A percentile compares a stretch with the other conserved stretches of the same genome.
These are phyloP conservation scores for Pseudoperonospora humuli DNA, from an alignment of 352 stramenopile genomes.

Conservation along the genomic window DNA sequence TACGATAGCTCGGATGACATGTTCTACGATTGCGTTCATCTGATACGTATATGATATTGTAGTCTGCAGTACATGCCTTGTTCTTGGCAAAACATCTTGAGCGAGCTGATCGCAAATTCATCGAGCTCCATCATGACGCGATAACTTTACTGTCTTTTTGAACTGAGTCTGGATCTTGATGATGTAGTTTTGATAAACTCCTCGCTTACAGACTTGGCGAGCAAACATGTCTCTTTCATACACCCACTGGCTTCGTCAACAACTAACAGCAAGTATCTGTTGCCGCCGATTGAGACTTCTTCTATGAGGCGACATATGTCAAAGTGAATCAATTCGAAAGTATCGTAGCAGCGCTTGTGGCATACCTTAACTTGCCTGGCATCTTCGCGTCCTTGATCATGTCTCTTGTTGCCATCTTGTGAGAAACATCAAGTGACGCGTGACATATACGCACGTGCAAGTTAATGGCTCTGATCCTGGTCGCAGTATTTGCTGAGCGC, in stretches of 20 bases:
- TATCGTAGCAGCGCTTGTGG: not conserved
- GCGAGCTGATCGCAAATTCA: not conserved
- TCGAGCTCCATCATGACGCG: not conserved
- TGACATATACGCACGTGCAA: not conserved
- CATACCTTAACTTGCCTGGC: not conserved
- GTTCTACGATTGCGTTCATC: not conserved
- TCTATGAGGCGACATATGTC: not conserved
- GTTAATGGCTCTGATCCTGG: not conserved
- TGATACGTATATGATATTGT: not conserved
- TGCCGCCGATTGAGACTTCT: not conserved
- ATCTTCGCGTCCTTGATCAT: not conserved
- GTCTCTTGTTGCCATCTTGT: not conserved
- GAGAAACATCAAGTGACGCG: not conserved
- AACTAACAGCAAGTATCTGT: not conserved
- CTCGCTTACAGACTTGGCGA: not conserved
- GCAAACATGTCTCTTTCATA: not conserved
- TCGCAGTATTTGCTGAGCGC: not conserved
- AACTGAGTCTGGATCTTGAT: not conserved
- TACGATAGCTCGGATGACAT: not conserved
- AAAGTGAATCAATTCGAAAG: not conserved
- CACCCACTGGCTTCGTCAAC: not conserved
- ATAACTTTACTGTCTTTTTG: not conserved
- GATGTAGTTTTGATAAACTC: not conserved
- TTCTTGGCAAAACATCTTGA: not conserved
- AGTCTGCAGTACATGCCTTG: not conserved